phyloP scores from a whole-genome alignment of 192 early-diverging fungal genomes.

The Martensiomyces pterosporus region DNA sequence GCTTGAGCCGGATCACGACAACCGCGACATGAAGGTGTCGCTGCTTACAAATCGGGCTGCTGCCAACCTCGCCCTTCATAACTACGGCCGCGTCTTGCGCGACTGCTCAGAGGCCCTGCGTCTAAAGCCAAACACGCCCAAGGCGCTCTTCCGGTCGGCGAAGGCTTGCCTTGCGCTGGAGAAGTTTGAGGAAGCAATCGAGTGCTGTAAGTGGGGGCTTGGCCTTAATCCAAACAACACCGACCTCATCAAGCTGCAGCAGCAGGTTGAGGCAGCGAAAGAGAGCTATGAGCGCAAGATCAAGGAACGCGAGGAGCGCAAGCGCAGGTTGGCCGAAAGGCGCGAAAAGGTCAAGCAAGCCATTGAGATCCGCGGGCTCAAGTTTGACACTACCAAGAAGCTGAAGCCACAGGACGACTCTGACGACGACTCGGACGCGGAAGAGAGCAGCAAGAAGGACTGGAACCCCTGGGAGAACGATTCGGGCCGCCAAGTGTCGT shows the following conservation, averaged over 20 bases:
- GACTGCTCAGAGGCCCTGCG: constrained; percentile 85
- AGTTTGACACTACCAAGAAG: constrained; percentile 25
- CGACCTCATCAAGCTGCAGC: constrained; percentile 32
- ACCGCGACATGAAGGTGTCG: constrained; percentile 71
- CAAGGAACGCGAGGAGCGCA: constrained; percentile 31
- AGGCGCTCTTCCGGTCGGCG: constrained; percentile 88
- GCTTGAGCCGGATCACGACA: constrained; percentile 66
- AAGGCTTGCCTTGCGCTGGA: constrained; percentile 78
- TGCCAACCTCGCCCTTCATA: constrained; percentile 79
- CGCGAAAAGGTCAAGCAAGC: constrained; percentile 52
- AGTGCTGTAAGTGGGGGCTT: constrained; percentile 79
- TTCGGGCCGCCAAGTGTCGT: constrained; percentile 51
- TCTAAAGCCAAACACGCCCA: constrained; percentile 76
- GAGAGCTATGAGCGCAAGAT: constrained; percentile 10
- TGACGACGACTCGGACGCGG: not conserved
- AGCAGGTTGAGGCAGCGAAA: constrained; percentile 21
- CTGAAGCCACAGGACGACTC: not conserved
- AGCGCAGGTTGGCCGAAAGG: constrained; percentile 37
- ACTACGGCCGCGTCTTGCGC: constrained; percentile 80
- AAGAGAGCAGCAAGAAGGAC: constrained; percentile 1
- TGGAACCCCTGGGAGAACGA: constrained; percentile 37
- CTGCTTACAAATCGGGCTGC: constrained; percentile 89
- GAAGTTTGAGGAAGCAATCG: constrained; percentile 76
- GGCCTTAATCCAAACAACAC: constrained; percentile 59
- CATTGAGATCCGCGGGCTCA: constrained; percentile 44